Evolutionary conservation across 1,284 basidiomycete species (phyloP).

Genomic region (Cryptococcus sp.): DNA sequence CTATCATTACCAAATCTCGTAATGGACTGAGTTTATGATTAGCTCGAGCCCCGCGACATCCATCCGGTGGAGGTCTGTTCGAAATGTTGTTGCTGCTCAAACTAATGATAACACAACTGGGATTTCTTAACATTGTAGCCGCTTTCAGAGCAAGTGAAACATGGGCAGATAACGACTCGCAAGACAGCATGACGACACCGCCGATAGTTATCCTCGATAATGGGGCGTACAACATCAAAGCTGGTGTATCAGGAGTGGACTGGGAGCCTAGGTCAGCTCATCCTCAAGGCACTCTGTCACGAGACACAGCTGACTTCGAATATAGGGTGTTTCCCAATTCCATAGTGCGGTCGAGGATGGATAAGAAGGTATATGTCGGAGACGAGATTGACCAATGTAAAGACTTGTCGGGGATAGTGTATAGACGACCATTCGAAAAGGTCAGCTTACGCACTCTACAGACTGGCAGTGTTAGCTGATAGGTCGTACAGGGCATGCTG

Average conservation of each 20-base stretch:
- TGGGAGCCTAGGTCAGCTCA: conserved; percentile 44
- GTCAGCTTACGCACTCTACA: conserved; percentile 54
- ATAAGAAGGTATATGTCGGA: conserved; percentile 75
- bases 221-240: conserved; percentile 77
- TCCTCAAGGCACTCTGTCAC: background rate
- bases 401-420: conserved; percentile 76
- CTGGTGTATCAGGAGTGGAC: conserved; percentile 58
- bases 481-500: conserved; percentile 69
- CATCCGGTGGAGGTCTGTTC: background rate
- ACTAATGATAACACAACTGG: no score
- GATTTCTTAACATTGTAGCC: no score
- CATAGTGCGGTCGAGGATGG: conserved; percentile 74
- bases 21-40: background rate
- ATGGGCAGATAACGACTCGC: no score
- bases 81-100: background rate
- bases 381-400: conserved; percentile 73
- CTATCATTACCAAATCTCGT: no score
- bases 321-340: conserved; percentile 69
- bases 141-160: no score
- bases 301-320: conserved; percentile 3
- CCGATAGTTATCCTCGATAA: conserved; percentile 76
- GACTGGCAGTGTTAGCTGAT: conserved; percentile 15
- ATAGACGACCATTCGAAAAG: conserved; percentile 81
- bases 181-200: conserved; percentile 31
- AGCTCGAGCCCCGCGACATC: background rate